phyloP scores from a whole-genome alignment of 2,329 filamentous ascomycete genomes.

The Fusarium odoratissimum region DNA sequence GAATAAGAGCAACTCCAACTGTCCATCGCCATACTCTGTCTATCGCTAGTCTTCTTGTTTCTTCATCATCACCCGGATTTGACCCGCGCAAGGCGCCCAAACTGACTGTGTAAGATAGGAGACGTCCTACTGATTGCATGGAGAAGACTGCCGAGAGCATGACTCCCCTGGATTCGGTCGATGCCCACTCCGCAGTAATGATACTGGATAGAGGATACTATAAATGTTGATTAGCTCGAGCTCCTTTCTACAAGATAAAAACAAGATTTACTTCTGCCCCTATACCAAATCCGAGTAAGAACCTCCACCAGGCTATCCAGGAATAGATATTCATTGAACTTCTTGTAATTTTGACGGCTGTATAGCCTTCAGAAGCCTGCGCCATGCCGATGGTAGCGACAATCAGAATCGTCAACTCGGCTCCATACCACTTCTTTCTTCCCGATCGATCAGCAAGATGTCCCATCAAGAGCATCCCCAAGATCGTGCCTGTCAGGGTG shows the following conservation, averaged over 20 bases:
- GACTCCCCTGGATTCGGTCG: constrained; percentile 1
- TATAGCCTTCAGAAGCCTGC: constrained; percentile 15
- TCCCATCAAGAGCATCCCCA: constrained; percentile 26
- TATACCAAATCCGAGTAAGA: constrained; percentile 19
- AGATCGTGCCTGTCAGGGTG: constrained; percentile 18
- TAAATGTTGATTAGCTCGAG: background rate
- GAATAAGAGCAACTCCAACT: constrained; percentile 1
- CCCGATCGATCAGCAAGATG: constrained; percentile 14
- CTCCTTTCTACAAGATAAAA: background rate
- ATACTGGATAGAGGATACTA: constrained; percentile 7
- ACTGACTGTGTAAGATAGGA: background rate
- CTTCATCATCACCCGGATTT: background rate
- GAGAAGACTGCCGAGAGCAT: constrained; percentile 11
- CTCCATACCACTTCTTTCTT: constrained; percentile 21
- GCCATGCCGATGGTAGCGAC: constrained; percentile 25
- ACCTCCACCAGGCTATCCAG: constrained; percentile 26
- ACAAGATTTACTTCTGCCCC: constrained; percentile 16
- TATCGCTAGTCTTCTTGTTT: background rate
- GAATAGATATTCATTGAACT: constrained; percentile 27
- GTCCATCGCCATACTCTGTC: constrained; percentile 12
- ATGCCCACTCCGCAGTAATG: constrained; percentile 9
- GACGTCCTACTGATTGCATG: constrained; percentile 5
- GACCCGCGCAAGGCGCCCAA: background rate
- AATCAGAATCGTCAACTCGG: constrained; percentile 15
- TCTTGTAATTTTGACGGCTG: background rate